phyloP scores from a whole-genome alignment of 2,329 filamentous ascomycete species.

The Fusarium fujikuroi region DNA sequence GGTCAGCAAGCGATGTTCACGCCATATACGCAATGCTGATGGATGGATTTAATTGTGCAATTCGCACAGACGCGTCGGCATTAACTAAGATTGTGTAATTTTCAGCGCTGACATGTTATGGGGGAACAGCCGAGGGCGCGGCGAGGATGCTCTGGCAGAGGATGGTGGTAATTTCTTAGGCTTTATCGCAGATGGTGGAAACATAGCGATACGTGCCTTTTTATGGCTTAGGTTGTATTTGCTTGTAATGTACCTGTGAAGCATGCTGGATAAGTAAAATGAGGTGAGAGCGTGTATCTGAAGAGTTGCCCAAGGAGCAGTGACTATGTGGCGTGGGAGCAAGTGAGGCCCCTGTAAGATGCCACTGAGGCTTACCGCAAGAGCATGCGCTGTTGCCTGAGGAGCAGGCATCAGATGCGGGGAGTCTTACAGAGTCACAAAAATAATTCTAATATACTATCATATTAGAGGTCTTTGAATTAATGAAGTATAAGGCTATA shows the following conservation, averaged over 20 bases:
- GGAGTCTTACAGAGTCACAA: no score
- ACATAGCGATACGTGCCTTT: accelerated
- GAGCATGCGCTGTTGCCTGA: background rate
- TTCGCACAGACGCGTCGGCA: background rate
- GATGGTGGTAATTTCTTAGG: no score
- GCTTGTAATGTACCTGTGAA: background rate
- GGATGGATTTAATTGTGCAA: no score
- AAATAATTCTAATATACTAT: no score
- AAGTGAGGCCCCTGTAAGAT: no score
- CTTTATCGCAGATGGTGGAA: no score
- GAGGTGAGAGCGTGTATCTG: background rate
- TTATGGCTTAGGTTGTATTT: accelerated
- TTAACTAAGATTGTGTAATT: background rate
- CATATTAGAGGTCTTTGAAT: no score
- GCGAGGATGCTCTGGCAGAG: background rate
- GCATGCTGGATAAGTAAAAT: background rate
- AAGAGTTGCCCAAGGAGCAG: background rate
- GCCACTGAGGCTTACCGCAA: background rate
- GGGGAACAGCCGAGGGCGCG: background rate
- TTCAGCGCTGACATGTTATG: background rate
- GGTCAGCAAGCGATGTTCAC: background rate
- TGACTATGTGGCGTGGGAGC: accelerated
- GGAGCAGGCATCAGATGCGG: background rate
- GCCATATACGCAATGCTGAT: background rate
- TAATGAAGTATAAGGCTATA: no score